Evolutionary conservation across 2,329 filamentous ascomycete genomes (phyloP).

Genomic region (Geosmithia morbida): DNA sequence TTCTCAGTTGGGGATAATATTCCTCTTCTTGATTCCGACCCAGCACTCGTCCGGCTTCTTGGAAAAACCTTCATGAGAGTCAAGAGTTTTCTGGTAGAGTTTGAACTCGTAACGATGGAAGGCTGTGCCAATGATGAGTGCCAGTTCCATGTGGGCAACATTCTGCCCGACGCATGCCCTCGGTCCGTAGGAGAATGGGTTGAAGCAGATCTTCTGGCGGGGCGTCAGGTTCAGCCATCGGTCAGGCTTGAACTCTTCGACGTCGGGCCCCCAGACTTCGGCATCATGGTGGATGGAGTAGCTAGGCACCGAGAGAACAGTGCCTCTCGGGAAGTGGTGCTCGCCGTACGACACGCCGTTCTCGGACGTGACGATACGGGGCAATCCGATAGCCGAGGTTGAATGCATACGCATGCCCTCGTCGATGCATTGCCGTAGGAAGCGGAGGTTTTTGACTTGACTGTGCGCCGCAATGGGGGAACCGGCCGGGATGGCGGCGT

Average conservation of each 20-base stretch:
- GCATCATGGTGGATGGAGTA: slow-evolving; percentile 5
- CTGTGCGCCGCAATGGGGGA: slow-evolving; percentile 2
- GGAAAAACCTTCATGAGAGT: slow-evolving; percentile 5
- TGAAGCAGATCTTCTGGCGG: slow-evolving; percentile 5
- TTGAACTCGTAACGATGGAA: slow-evolving; percentile 4
- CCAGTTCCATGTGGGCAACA: slow-evolving; percentile 6
- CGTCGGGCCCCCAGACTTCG: slow-evolving; percentile 22
- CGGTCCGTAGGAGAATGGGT: slow-evolving; percentile 5
- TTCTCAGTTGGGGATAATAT: not conserved
- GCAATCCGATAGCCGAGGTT: slow-evolving; percentile 5
- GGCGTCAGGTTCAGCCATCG: slow-evolving; percentile 14
- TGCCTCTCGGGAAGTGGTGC: slow-evolving; percentile 5
- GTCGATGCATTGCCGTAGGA: slow-evolving; percentile 5
- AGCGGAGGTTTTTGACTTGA: slow-evolving; percentile 4
- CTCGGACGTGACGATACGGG: slow-evolving; percentile 4
- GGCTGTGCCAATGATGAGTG: slow-evolving; percentile 4
- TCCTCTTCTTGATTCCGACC: slow-evolving; percentile 5
- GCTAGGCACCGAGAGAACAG: slow-evolving; percentile 4
- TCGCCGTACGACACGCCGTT: slow-evolving; percentile 3
- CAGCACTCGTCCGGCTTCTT: slow-evolving; percentile 6
- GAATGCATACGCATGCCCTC: slow-evolving; percentile 6
- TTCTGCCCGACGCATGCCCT: slow-evolving; percentile 6
- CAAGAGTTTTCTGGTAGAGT: slow-evolving; percentile 3
- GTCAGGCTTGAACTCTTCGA: slow-evolving; percentile 18
- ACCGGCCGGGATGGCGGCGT: slow-evolving; percentile 3